These are phyloP conservation scores for Diplodia scrobiculata DNA, from an alignment of 2,329 filamentous ascomycete species.

Conservation along the genomic window DNA sequence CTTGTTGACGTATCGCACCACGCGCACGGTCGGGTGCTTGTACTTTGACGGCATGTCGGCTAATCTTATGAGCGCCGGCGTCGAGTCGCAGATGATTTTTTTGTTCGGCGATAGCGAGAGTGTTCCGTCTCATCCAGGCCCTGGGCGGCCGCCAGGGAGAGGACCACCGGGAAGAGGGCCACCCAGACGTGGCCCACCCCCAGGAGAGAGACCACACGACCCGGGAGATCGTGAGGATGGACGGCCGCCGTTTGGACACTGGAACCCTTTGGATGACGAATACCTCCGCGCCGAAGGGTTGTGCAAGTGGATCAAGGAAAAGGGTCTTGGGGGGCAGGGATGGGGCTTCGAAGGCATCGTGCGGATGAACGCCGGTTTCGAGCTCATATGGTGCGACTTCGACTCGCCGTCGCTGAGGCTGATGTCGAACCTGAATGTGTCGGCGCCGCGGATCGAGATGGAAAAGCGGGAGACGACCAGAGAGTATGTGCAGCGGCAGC, in stretches of 20 bases:
- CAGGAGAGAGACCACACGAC: slow-evolving; percentile 7
- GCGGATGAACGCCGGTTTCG: slow-evolving; percentile 57
- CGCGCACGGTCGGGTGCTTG: slow-evolving; percentile 47
- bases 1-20: slow-evolving; percentile 55
- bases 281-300: slow-evolving; percentile 53
- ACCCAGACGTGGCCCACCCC: slow-evolving; percentile 15
- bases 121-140: slow-evolving; percentile 37
- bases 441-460: slow-evolving; percentile 46
- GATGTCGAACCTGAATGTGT: slow-evolving; percentile 52
- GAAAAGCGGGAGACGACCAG: neutral
- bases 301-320: slow-evolving; percentile 51
- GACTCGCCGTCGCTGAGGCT: slow-evolving; percentile 49
- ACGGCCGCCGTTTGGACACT: slow-evolving; percentile 31
- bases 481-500: neutral
- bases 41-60: slow-evolving; percentile 58
- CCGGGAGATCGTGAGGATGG: neutral
- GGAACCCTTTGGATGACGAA: slow-evolving; percentile 49
- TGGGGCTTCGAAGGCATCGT: slow-evolving; percentile 57
- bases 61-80: slow-evolving; percentile 52
- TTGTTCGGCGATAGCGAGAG: slow-evolving; percentile 50
- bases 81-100: slow-evolving; percentile 56
- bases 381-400: slow-evolving; percentile 58
- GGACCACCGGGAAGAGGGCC: slow-evolving; percentile 20
- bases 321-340: slow-evolving; percentile 48
- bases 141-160: neutral